A percentile compares a stretch with the other conserved stretches of the same genome.
Evolutionary conservation across 768 basidiomycete species (phyloP).

Genomic region (Hericium erinaceus): DNA sequence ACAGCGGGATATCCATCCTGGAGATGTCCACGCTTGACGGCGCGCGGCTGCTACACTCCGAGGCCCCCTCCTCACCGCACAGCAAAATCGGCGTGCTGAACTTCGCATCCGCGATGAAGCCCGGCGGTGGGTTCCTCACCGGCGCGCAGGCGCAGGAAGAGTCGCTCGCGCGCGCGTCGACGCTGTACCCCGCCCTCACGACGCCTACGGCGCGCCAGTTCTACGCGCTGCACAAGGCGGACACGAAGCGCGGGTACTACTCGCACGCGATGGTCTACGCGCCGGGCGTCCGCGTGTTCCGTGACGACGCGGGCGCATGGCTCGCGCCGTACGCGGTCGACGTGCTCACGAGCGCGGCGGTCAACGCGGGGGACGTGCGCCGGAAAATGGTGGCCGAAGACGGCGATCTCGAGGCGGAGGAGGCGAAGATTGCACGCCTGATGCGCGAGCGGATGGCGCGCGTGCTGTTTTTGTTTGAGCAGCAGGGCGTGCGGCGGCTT

Average conservation of each 20-base stretch:
- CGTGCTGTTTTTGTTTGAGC: constrained; percentile 56
- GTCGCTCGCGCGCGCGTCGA: constrained; percentile 68
- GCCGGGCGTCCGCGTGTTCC: constrained; percentile 51
- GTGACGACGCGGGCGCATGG: constrained; percentile 53
- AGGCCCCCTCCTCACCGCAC: constrained; percentile 12
- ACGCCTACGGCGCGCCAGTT: constrained; percentile 47
- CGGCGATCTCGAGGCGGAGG: constrained; percentile 10
- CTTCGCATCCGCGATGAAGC: constrained; percentile 68
- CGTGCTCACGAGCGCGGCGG: constrained; percentile 64
- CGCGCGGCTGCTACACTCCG: constrained; percentile 30
- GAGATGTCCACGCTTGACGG: constrained; percentile 61
- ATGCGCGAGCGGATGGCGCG: constrained; percentile 71
- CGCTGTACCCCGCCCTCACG: constrained; percentile 54
- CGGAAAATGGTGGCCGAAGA: constrained; percentile 8
- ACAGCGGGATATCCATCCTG: constrained; percentile 34
- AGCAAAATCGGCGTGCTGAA: constrained; percentile 50
- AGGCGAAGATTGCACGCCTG: constrained; percentile 33
- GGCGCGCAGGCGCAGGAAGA: constrained; percentile 79
- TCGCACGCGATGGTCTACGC: constrained; percentile 76
- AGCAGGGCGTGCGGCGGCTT: constrained; percentile 45
- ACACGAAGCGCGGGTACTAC: constrained; percentile 46
- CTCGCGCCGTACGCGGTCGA: constrained; percentile 50
- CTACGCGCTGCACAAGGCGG: constrained; percentile 48
- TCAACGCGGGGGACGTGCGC: constrained; percentile 53
- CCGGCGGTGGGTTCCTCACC: constrained; percentile 66